These are phyloP conservation scores for Murraya paniculata DNA, from an alignment of 345 rosid genomes.

Conservation along the genomic window DNA sequence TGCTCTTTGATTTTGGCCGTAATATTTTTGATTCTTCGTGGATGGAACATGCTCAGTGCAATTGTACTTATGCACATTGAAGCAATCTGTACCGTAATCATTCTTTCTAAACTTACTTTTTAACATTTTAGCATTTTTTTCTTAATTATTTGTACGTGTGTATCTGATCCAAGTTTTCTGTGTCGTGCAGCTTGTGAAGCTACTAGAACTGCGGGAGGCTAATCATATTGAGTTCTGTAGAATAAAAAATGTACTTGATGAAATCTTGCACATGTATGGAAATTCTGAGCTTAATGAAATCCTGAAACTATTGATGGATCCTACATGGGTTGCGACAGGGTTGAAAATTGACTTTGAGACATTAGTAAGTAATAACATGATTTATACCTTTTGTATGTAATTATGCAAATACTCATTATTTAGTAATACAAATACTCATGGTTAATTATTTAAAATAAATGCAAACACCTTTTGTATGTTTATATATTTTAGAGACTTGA, in stretches of 20 bases:
- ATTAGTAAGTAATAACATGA: conserved; percentile 45
- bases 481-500: neutral
- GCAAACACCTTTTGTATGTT: neutral
- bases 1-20: neutral
- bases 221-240: conserved; percentile 92
- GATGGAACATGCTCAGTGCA: neutral
- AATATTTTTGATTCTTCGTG: neutral
- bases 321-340: conserved; percentile 94
- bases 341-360: conserved; percentile 81
- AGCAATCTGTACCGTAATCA: neutral
- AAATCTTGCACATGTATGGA: conserved; percentile 67
- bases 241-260: conserved; percentile 79
- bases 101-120: neutral
- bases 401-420: neutral
- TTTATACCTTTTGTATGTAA: neutral
- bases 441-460: too few species aligned
- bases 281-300: conserved; percentile 64
- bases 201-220: conserved; percentile 89
- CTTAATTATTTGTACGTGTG: conserved; percentile 5
- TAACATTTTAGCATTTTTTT: neutral
- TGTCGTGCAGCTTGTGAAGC: conserved; percentile 84
- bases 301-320: conserved; percentile 76
- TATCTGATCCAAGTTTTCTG: conserved; percentile 21
- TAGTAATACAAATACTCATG: too few species aligned
- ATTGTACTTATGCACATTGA: neutral